Conservation (phyloP, 306 rosid genomes). For the Sicyos edulis region DNA sequence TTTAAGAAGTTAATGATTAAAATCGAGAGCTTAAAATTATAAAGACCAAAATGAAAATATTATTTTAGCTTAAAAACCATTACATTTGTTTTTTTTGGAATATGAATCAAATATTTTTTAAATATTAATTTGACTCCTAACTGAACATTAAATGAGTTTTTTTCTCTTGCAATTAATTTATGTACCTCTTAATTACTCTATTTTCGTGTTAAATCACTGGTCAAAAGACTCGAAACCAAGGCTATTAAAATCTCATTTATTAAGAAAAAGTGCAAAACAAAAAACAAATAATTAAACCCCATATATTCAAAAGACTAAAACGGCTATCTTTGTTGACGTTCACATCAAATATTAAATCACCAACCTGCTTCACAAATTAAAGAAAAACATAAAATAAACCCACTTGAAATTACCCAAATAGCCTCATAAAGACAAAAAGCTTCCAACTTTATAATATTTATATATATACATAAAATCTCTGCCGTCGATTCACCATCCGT, state of each 20-base stretch:
- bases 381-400: neutral
- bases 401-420: neutral
- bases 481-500: conserved; percentile 50
- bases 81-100: no score
- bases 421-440: conserved; percentile 27
- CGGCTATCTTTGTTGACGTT: neutral
- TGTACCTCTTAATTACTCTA: neutral
- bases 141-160: neutral
- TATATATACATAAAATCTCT: conserved; percentile 23
- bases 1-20: no score
- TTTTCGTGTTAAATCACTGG: neutral
- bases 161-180: neutral
- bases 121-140: neutral
- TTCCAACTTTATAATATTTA: conserved; percentile 22
- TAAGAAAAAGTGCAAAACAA: neutral
- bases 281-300: neutral
- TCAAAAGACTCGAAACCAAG: neutral
- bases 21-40: no score
- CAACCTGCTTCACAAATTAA: neutral
- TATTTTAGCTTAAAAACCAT: no score
- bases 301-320: neutral
- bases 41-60: no score
- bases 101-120: no score
- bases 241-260: neutral
- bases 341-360: neutral